Percentiles rank a stretch among this genome's conserved stretches.
Conservation (phyloP, 805 yeast genomes). For the Nakazawaea ishiwadae region DNA sequence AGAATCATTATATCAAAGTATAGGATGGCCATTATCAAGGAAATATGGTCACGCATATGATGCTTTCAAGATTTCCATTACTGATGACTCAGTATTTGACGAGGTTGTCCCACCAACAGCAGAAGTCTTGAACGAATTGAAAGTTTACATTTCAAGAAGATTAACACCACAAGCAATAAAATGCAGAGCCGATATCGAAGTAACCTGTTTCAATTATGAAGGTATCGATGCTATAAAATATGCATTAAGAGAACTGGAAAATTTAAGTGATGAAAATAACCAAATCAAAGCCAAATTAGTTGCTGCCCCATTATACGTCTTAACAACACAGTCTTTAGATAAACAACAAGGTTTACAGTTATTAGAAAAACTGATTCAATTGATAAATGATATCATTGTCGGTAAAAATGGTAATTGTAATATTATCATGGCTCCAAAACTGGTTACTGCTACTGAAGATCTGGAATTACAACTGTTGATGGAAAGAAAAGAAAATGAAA, state of each 20-base stretch:
- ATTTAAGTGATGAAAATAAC: constrained; percentile 73
- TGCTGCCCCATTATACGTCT: constrained; percentile 95
- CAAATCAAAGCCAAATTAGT: constrained; percentile 92
- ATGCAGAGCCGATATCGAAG: constrained; percentile 98
- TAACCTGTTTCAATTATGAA: constrained; percentile 94
- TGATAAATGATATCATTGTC: constrained; percentile 65
- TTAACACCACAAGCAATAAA: constrained; percentile 97
- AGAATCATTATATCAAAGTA: constrained; percentile 77
- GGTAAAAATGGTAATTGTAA: constrained; percentile 81
- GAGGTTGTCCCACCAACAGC: constrained; percentile 65
- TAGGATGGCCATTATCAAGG: constrained; percentile 97
- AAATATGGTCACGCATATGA: constrained; percentile 97
- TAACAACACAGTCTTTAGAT: constrained; percentile 90
- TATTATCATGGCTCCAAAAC: constrained; percentile 97
- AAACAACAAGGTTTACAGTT: constrained; percentile 82
- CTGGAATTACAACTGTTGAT: constrained; percentile 94
- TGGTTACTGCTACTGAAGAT: constrained; percentile 97
- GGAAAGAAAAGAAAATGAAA: constrained; percentile 90
- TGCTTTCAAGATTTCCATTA: constrained; percentile 93
- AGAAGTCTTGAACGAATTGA: constrained; percentile 79
- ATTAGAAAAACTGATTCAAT: constrained; percentile 74
- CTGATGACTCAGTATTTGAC: constrained; percentile 85
- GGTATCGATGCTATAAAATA: constrained; percentile 96
- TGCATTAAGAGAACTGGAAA: constrained; percentile 86
- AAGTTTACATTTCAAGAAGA: constrained; percentile 84